These are phyloP conservation scores for Arthrobotrys entomopaga DNA, from an alignment of 2,329 filamentous ascomycete species.

Conservation along the genomic window DNA sequence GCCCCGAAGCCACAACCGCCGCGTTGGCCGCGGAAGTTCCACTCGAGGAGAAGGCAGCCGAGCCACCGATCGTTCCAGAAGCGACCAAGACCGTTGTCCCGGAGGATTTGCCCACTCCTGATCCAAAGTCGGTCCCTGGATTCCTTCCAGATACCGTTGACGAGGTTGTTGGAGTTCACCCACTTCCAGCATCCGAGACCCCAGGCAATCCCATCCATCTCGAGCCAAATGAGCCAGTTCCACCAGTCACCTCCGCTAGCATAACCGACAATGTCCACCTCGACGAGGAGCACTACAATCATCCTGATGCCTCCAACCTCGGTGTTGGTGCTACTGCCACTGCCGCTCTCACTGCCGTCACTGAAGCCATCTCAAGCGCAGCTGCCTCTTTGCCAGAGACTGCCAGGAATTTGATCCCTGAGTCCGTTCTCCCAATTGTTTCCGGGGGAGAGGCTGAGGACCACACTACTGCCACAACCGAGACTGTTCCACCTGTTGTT, in stretches of 20 bases:
- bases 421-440: slow-evolving; percentile 79
- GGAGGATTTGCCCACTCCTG: slow-evolving; percentile 54
- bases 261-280: slow-evolving; percentile 76
- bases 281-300: slow-evolving; percentile 87
- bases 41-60: slow-evolving; percentile 66
- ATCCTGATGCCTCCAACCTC: slow-evolving; percentile 72
- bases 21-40: slow-evolving; percentile 74
- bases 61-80: slow-evolving; percentile 64
- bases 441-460: slow-evolving; percentile 57
- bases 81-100: slow-evolving; percentile 75
- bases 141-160: slow-evolving; percentile 69
- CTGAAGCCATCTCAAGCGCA: slow-evolving; percentile 23
- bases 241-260: slow-evolving; percentile 70
- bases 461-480: slow-evolving; percentile 62
- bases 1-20: slow-evolving; percentile 77
- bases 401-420: slow-evolving; percentile 76
- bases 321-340: slow-evolving; percentile 60
- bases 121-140: slow-evolving; percentile 68
- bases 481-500: slow-evolving; percentile 63
- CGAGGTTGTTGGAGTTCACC: slow-evolving; percentile 69
- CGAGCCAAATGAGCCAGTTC: slow-evolving; percentile 81
- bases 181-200: slow-evolving; percentile 71
- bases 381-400: slow-evolving; percentile 64
- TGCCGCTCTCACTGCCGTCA: slow-evolving; percentile 43
- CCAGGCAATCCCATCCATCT: slow-evolving; percentile 82